Conservation (phyloP, 2,329 filamentous ascomycete species). For the Pseudogymnoascus sp. region DNA sequence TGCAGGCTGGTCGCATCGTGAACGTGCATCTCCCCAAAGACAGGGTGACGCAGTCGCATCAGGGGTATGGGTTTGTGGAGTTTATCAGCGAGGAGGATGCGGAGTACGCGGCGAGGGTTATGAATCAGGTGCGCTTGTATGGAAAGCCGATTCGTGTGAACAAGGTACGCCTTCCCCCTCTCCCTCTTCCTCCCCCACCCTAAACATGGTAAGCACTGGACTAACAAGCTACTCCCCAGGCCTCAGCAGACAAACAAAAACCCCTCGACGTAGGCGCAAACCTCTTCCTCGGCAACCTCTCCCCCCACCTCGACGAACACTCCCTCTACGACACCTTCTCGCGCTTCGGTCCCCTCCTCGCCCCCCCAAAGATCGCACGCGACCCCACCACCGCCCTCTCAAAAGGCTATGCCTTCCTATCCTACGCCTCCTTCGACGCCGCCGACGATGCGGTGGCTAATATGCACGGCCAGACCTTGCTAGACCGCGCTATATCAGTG, state of each 20-base stretch:
- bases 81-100: conserved; percentile 93
- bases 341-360: conserved; percentile 78
- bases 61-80: conserved; percentile 98
- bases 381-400: conserved; percentile 72
- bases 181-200: no score
- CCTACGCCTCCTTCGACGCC: conserved; percentile 85
- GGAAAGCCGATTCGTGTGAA: conserved; percentile 95
- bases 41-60: conserved; percentile 90
- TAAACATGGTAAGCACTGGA: neutral
- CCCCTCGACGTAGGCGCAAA: conserved; percentile 90
- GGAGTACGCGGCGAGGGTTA: conserved; percentile 91
- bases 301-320: conserved; percentile 91
- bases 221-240: conserved; percentile 27
- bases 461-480: conserved; percentile 93
- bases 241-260: conserved; percentile 86
- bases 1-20: conserved; percentile 92
- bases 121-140: conserved; percentile 90
- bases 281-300: conserved; percentile 92
- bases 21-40: conserved; percentile 98
- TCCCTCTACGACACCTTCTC: conserved; percentile 91
- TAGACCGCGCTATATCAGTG: conserved; percentile 92
- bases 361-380: conserved; percentile 81
- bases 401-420: conserved; percentile 95
- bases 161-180: conserved; percentile 49
- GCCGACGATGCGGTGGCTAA: conserved; percentile 85